Base-by-base conservation (phyloP, 306 rosid genomes). In the Cicer pinnatifidum region DNA sequence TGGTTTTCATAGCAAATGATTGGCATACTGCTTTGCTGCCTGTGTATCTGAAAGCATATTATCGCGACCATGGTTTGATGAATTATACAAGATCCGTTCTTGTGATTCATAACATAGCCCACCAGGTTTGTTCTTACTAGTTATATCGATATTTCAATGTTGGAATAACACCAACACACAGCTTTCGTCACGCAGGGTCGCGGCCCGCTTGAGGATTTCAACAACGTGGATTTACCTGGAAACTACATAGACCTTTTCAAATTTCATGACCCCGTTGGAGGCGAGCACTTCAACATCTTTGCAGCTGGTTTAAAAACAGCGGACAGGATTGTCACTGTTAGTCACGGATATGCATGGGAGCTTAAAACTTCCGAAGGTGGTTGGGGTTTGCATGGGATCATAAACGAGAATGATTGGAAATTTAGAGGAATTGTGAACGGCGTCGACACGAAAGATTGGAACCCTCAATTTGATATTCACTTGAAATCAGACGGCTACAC, bases 11-110 rank as follows among this genome's bases (percentile, higher is more conserved):
- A 59, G 97, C 93, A 69, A 95, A 95, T 82, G 99, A 95, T 81
- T 95, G 99, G 99, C 97, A 95, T 81, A 88, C 97, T 44, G 96
- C 99, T 38, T 76, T 95, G 87, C 84, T 95, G 44, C 99, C 99
- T 2, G 97, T 91, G 71, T 95, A 91, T 82, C 83, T 95, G 78
- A 95, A 91, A 76, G 96, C 97, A 2, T 85, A 87, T 81, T 95
- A 90, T 76, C 89, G 97, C 12, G 97, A 95, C 75, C 66, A 84
- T 75, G 97, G 97, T 75, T 71, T 95, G 69, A 95, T 95, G 99
- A 43, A 1, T 46, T 91, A 48, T 75, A 83, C 99, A 40, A 86
- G 99, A 81, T 91, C 97, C 6, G 70, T 88, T 80, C 90, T 95
- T 44, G 99, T 95, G 77, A 95, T 95, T 84, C 99, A 95, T 80